Evolutionary conservation across 805 yeast genomes (phyloP).

Genomic region (Naumovozyma baii): DNA sequence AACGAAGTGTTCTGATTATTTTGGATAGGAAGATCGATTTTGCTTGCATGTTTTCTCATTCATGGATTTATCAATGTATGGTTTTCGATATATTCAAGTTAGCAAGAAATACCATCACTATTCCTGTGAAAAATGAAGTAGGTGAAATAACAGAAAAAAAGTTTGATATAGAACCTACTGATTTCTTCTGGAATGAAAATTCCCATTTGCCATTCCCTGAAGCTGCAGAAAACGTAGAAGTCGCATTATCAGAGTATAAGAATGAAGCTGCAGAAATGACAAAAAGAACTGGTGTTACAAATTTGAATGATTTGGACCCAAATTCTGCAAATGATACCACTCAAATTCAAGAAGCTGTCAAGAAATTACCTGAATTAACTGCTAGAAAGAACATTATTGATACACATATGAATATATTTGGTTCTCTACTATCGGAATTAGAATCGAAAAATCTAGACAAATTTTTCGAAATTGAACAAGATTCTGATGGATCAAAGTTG

Average conservation of each 20-base stretch:
- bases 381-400: conserved; percentile 82
- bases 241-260: conserved; percentile 70
- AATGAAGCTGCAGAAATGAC: conserved; percentile 83
- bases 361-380: conserved; percentile 84
- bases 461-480: conserved; percentile 89
- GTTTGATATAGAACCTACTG: conserved; percentile 86
- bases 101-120: conserved; percentile 69
- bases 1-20: conserved; percentile 68
- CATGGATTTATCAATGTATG: conserved; percentile 96
- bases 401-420: conserved; percentile 92
- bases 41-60: conserved; percentile 89
- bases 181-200: conserved; percentile 83
- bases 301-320: conserved; percentile 66
- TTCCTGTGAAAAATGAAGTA: conserved; percentile 35
- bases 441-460: conserved; percentile 83
- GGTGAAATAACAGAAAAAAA: conserved; percentile 39
- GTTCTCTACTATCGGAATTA: conserved; percentile 70
- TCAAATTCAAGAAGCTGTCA: conserved; percentile 76
- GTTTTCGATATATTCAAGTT: conserved; percentile 84
- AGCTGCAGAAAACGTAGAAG: conserved; percentile 94
- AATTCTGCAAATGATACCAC: conserved; percentile 43
- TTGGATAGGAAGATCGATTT: conserved; percentile 85
- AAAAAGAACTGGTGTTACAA: conserved; percentile 55
- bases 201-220: conserved; percentile 91
- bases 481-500: conserved; percentile 42